Evolutionary conservation across 192 early-diverging fungal genomes (phyloP).

Genomic region (Backusella liffmaniae): DNA sequence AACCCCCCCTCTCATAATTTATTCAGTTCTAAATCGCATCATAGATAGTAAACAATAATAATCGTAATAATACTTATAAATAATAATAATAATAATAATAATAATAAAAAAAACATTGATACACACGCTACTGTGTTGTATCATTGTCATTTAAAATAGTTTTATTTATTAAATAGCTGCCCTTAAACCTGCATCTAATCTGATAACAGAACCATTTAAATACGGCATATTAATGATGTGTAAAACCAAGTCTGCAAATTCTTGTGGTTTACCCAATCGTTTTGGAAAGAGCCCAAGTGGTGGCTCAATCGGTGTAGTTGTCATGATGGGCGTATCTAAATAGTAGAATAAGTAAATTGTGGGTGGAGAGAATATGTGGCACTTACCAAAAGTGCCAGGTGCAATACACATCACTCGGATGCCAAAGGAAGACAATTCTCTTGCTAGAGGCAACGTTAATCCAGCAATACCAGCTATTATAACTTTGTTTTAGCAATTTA

Average conservation of each 20-base stretch:
- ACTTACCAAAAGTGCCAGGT: neutral
- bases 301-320: neutral
- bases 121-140: too few relatives aligned
- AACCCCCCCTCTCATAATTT: neutral
- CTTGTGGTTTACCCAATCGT: neutral
- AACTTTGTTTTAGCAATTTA: neutral
- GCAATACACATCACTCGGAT: constrained; percentile 44
- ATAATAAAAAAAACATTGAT: too few relatives aligned
- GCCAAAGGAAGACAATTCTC: constrained; percentile 47
- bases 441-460: constrained; percentile 56
- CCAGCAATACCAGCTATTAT: constrained; percentile 44
- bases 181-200: constrained; percentile 17
- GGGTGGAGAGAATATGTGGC: too few relatives aligned
- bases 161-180: neutral
- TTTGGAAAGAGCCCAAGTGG: constrained; percentile 11
- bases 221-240: neutral
- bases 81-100: too few relatives aligned
- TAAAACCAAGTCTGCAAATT: constrained; percentile 10
- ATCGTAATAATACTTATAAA: too few relatives aligned
- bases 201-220: constrained; percentile 16
- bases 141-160: too few relatives aligned
- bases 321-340: neutral
- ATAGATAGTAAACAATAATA: neutral
- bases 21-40: neutral
- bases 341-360: too few relatives aligned